These are phyloP conservation scores for Plasmodium knowlesi DNA, from an alignment of 169 alveolate genomes.

Conservation along the genomic window DNA sequence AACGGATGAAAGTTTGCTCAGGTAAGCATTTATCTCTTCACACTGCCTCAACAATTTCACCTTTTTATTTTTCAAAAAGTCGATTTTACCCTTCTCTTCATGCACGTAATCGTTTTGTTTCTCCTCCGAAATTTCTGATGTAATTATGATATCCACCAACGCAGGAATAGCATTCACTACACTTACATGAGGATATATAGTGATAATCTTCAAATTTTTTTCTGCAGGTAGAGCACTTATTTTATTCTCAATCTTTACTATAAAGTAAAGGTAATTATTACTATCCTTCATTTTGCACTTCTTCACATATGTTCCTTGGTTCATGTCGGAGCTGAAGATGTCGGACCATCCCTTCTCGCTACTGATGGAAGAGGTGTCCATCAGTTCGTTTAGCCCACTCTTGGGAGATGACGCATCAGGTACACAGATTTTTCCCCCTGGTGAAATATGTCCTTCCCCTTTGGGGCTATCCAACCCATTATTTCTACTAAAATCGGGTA, in stretches of 20 bases:
- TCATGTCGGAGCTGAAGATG: constrained; percentile 60
- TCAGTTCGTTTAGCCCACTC: constrained; percentile 13
- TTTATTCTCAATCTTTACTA: constrained; percentile 81
- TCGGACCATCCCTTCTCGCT: constrained; percentile 74
- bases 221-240: constrained; percentile 89
- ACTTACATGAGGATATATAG: constrained; percentile 87
- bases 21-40: constrained; percentile 53
- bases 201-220: constrained; percentile 80
- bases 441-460: not conserved
- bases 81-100: constrained; percentile 57
- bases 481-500: not conserved
- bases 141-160: constrained; percentile 78
- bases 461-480: not conserved
- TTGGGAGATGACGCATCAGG: not conserved
- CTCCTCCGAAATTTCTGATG: constrained; percentile 62
- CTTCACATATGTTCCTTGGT: constrained; percentile 73
- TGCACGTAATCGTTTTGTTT: constrained; percentile 33
- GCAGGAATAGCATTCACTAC: constrained; percentile 87
- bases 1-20: not conserved
- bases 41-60: constrained; percentile 27
- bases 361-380: constrained; percentile 5
- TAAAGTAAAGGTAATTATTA: constrained; percentile 82
- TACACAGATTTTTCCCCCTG: not conserved
- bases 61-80: constrained; percentile 38
- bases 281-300: constrained; percentile 57